Base-by-base conservation (phyloP, 2,329 filamentous ascomycete species). In the Leptographium flavum region DNA sequence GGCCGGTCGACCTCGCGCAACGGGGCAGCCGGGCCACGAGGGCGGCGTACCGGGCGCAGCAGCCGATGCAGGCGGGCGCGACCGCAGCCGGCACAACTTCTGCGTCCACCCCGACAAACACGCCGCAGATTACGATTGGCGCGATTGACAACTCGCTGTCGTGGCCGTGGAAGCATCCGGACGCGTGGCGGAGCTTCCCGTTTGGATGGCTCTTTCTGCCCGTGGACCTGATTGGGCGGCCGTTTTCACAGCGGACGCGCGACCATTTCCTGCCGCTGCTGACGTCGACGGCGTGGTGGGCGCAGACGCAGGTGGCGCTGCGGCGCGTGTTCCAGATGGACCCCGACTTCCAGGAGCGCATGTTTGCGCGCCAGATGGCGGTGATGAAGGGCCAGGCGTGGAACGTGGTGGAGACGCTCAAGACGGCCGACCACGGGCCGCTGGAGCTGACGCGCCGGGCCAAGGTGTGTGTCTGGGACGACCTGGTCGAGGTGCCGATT, bases 331-430 rank as follows among this genome's bases (percentile, higher is more conserved):
- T 98, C 60, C 81, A 86, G 53, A 78, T 93, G 58, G 92, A 98
- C 61, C 79, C 82, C 3, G 92, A 98, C 63, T 98, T 98, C 62
- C 87, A 96, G 60, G 92, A 98, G 65, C 83, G 86, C 63, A 98
- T 98, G 92, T 98, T 94, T 64, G 87, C 87, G n/a, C 80, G 86
- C 53, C 92, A 98, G 58, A 93, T 98, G 50, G 90, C 92, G 1
- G 92, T 98, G 48, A 94, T 98, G 87, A 98, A 98, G 64, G 92
- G 92, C 11, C 92, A 98, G 60, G 92, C 92, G 1, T 98, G 92
- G 87, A 98, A 98, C 59, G 92, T 98, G 0, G 92, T 98, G 5
- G 92, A 98, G 66, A 95, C 92, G 1, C 72, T 98, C 49, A 98
- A 98, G 61, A 84, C 84, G 17, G 71, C 78, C 1, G 92, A 96